Conservation (phyloP, 257 asterid species). For the Solanum sitiens region DNA sequence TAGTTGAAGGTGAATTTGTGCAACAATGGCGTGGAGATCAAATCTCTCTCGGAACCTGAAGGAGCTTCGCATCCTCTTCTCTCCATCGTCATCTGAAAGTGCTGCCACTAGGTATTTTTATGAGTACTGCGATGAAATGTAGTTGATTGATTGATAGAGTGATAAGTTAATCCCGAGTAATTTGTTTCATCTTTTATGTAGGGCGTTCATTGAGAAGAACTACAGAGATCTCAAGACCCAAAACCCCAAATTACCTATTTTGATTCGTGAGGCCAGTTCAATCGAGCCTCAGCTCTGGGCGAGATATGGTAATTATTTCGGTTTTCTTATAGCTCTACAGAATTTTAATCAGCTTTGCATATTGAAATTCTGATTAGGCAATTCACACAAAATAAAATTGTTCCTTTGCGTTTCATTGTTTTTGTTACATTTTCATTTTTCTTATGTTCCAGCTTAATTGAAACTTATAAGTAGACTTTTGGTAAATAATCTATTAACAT, state of each 20-base stretch:
- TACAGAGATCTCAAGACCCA: slow-evolving; percentile 85
- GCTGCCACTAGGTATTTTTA: slow-evolving; percentile 46
- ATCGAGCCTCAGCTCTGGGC: slow-evolving; percentile 97
- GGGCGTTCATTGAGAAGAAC: slow-evolving; percentile 57
- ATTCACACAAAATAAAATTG: neutral
- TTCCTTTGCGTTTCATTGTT: neutral
- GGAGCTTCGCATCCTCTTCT: slow-evolving; percentile 76
- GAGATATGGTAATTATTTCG: slow-evolving; percentile 51
- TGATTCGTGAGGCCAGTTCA: slow-evolving; percentile 77
- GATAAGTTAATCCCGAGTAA: neutral
- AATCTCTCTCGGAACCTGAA: slow-evolving; percentile 63
- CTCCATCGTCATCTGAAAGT: slow-evolving; percentile 59
- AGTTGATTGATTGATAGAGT: neutral
- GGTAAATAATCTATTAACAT: neutral
- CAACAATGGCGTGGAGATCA: slow-evolving; percentile 78
- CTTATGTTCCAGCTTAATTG: neutral
- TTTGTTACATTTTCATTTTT: neutral
- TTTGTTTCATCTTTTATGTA: neutral
- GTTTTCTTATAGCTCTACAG: neutral
- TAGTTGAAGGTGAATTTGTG: neutral
- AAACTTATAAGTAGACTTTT: neutral
- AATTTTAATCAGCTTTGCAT: neutral
- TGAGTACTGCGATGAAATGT: neutral
- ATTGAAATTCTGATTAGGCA: neutral
- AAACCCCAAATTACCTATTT: slow-evolving; percentile 75